Base-by-base conservation (phyloP, 331 rosid species). In the Ulmus americana region DNA sequence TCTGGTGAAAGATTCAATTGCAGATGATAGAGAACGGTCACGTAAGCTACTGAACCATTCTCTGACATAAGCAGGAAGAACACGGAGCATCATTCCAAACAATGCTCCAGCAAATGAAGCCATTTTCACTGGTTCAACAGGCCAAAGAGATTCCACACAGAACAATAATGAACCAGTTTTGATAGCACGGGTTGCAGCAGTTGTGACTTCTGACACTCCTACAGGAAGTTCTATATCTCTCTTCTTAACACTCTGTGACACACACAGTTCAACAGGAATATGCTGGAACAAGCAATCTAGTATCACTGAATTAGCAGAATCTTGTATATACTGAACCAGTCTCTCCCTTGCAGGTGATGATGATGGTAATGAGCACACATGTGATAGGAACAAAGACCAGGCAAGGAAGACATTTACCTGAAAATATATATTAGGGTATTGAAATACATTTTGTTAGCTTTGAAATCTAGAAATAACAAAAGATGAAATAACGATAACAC, bases 31-130 rank as follows among this genome's bases (percentile, higher is more conserved):
- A 51, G 82, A 83, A 56, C 98, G 98, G 66, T 92, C 95, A 42
- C 95, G 98, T 74, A 92, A 70, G 74, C 83, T 79, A 63, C 74
- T 79, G 70, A 83, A 86, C 98, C 98, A 92, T 64, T 81, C 87
- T 61, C 98, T 90, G 46, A 92, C 94, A 76, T 89, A 92, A 62
- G 98, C 98, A 48, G 98, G 98, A 76, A 92, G 96, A 82, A 89
- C 79, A 69, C 77, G 78, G 61, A 92, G 91, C 98, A 89, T 92
- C 77, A 85, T 70, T 57, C 96, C 96, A 74, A 73, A 89, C 65
- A 86, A 74, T 74, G 91, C 94, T 63, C 98, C 95, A 63, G 95
- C 83, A 75, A 85, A 77, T 2, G 88, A 73, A 68, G 94, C 79
- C 70, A 92, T 65, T 82, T 89, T 92, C 76, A 67, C 82, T 47